phyloP scores from a whole-genome alignment of 192 early-diverging fungal species.

The Entomortierella chlamydospora region DNA sequence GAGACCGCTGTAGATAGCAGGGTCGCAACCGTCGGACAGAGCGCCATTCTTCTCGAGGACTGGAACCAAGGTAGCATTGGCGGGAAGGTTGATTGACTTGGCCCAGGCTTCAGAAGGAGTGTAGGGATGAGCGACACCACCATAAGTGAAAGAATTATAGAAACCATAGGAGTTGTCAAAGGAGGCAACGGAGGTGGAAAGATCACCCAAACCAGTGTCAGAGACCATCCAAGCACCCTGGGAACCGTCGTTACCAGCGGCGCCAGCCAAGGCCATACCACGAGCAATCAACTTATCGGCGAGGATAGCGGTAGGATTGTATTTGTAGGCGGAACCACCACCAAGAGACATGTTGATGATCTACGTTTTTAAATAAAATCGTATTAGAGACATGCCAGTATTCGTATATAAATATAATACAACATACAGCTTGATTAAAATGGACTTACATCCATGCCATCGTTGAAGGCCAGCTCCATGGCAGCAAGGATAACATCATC shows the following conservation, averaged over 20 bases:
- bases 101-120: slow-evolving; percentile 5
- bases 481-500: slow-evolving; percentile 83
- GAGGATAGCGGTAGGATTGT: slow-evolving; percentile 61
- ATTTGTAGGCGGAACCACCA: slow-evolving; percentile 67
- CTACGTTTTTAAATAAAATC: slow-evolving; percentile 25
- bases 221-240: slow-evolving; percentile 67
- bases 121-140: slow-evolving; percentile 18
- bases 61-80: slow-evolving; percentile 29
- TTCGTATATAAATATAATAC: background rate
- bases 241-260: slow-evolving; percentile 82
- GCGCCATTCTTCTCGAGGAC: slow-evolving; percentile 31
- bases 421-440: too few relatives aligned
- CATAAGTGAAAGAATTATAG: slow-evolving; percentile 19
- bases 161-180: slow-evolving; percentile 23
- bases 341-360: slow-evolving; percentile 78
- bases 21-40: slow-evolving; percentile 35
- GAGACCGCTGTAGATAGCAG: slow-evolving; percentile 9
- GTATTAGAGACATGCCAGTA: background rate
- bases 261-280: slow-evolving; percentile 73
- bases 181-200: slow-evolving; percentile 56
- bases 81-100: slow-evolving; percentile 56
- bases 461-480: slow-evolving; percentile 77
- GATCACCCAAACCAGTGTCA: slow-evolving; percentile 67
- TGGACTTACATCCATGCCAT: slow-evolving; percentile 74
- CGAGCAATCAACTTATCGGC: slow-evolving; percentile 57